Conservation (phyloP, 257 asterid species). For the Echites panduratus region DNA sequence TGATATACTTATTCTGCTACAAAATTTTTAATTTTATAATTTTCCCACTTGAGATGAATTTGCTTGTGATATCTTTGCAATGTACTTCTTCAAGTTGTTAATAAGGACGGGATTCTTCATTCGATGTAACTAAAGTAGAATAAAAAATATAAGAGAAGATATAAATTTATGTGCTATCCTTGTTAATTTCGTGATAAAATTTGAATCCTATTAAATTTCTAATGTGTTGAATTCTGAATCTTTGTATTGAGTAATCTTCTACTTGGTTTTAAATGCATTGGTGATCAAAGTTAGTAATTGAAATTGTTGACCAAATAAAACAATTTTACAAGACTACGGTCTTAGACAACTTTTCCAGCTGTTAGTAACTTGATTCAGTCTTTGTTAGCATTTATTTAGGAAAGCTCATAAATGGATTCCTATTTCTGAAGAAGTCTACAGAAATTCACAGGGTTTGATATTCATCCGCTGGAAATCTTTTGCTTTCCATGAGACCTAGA, state of each 20-base stretch:
- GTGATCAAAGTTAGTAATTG: neutral
- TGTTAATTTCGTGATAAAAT: neutral
- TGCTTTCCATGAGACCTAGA: slow-evolving; percentile 77
- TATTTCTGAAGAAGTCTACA: neutral
- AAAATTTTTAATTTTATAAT: neutral
- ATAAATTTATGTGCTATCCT: neutral
- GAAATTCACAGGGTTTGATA: slow-evolving; percentile 27
- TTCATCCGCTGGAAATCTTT: slow-evolving; percentile 67
- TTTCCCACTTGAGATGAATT: neutral
- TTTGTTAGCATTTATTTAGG: neutral
- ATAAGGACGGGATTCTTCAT: neutral
- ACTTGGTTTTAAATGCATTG: neutral
- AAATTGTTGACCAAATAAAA: neutral
- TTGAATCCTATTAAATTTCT: neutral
- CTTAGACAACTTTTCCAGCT: neutral
- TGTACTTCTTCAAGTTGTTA: too few species aligned
- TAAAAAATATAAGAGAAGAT: neutral
- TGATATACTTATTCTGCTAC: neutral
- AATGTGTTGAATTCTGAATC: neutral
- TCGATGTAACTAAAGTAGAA: neutral
- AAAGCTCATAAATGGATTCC: neutral
- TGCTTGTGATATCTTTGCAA: neutral
- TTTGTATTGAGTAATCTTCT: neutral
- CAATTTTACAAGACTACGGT: neutral
- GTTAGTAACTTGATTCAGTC: neutral